Percentiles rank a stretch among this genome's conserved stretches.
Conservation (phyloP, 1,284 basidiomycete species). For the Lentinula novae-zelandiae region DNA sequence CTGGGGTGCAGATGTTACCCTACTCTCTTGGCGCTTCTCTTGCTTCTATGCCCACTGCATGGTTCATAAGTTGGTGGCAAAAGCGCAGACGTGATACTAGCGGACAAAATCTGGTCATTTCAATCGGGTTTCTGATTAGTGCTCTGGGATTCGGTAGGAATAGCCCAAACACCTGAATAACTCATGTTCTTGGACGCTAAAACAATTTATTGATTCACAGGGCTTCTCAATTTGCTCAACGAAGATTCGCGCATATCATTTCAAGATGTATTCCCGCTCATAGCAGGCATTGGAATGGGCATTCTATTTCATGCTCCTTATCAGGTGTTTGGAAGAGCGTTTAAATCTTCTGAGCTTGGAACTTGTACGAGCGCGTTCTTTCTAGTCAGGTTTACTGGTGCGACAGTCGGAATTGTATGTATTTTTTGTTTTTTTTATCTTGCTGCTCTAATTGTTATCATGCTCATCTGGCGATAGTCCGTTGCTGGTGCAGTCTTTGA, state of each 20-base stretch:
- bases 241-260: slow-evolving; percentile 40
- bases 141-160: slow-evolving; percentile 68
- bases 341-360: slow-evolving; percentile 64
- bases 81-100: slow-evolving; percentile 49
- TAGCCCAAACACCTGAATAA: neutral
- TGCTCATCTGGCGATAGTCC: slow-evolving; percentile 40
- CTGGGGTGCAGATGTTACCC: slow-evolving; percentile 70
- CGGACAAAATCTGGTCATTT: slow-evolving; percentile 62
- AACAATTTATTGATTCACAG: slow-evolving; percentile 29
- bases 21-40: slow-evolving; percentile 79
- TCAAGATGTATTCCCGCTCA: slow-evolving; percentile 56
- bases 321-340: slow-evolving; percentile 64
- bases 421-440: neutral
- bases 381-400: slow-evolving; percentile 78
- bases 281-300: slow-evolving; percentile 74
- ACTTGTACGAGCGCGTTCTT: slow-evolving; percentile 80
- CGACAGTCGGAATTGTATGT: slow-evolving; percentile 72
- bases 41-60: slow-evolving; percentile 76
- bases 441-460: slow-evolving; percentile 15
- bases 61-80: slow-evolving; percentile 68
- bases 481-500: slow-evolving; percentile 73
- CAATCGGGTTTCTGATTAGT: slow-evolving; percentile 56
- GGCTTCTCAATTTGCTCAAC: slow-evolving; percentile 59
- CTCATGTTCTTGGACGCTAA: neutral
- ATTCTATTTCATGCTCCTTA: slow-evolving; percentile 81